Base-by-base conservation (phyloP, 306 rosid species). In the Quercus gilva region DNA sequence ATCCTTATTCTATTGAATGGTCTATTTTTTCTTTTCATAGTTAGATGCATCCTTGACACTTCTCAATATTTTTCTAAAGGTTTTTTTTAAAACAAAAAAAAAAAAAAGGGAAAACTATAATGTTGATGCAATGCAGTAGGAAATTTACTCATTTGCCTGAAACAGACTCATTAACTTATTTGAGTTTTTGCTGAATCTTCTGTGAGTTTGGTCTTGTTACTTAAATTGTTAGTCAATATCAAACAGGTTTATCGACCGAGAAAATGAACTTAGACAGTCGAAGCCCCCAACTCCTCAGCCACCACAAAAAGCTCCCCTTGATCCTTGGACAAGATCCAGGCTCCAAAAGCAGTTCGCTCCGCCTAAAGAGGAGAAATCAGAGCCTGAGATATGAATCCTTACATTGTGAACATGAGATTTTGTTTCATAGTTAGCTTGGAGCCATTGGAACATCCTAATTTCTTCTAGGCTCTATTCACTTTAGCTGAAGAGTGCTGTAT, bases 281-380 rank as follows among this genome's bases (percentile, higher is more conserved):
- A 95, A 93, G 87, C 93, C 94, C 60, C 92, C 96, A 15, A 79
- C 88, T 72, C 91, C 99, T 71, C 98, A 88, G 79, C 89, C 87
- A 67, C 97, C 92, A n/a, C 90, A 85, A 85, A 87, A 81, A 85
- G 86, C 88, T 75, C 88, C 99, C 63, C 37, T 93, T 63, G 98
- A 92, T 84, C 99, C 99, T 26, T 95, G 97, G 97, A 77, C 94
- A 52, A 83, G 88, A 69, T 93, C 99, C 55, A 88, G 83, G 68
- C 98, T 92, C 74, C 81, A 76, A 77, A 85, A 82, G 88, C 96
- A 87, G 87, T 88, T 82, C 83, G 98, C 99, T 51, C 87, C 97
- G 45, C 99, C 91, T 0, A 92, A 91, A 83, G 97, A 85, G 80
- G 88, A 80, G 2, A 92, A 84, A 75, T 81, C 90, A 1, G 92